Percentiles rank a stretch among this genome's conserved stretches.
Evolutionary conservation across 169 alveolate species (phyloP).

Genomic region (Plasmodium gallinaceum): DNA sequence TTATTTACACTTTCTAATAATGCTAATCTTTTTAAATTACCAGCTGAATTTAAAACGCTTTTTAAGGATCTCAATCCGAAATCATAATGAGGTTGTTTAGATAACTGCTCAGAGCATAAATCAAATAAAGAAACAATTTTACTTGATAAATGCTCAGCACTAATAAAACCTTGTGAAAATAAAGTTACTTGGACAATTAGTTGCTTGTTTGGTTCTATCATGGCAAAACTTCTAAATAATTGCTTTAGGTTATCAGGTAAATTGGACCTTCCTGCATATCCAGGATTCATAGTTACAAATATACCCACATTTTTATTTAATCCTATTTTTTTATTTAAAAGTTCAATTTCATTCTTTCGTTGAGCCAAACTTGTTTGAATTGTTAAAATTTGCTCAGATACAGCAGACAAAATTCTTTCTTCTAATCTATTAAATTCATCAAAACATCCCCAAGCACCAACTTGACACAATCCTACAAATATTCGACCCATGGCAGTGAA

Average conservation of each 20-base stretch:
- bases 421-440: constrained; percentile 98
- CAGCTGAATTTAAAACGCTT: constrained; percentile 95
- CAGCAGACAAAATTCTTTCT: constrained; percentile 97
- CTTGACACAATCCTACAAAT: constrained; percentile 95
- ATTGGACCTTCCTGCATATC: constrained; percentile 98
- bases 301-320: constrained; percentile 96
- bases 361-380: constrained; percentile 94
- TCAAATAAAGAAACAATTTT: constrained; percentile 96
- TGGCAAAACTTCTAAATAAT: constrained; percentile 94
- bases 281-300: constrained; percentile 99
- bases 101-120: constrained; percentile 93
- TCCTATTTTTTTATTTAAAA: constrained; percentile 89
- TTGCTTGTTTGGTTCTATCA: constrained; percentile 93
- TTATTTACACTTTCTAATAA: constrained; percentile 85
- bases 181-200: constrained; percentile 94
- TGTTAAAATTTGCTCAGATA: constrained; percentile 94
- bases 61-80: constrained; percentile 98
- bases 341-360: constrained; percentile 87
- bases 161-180: constrained; percentile 96
- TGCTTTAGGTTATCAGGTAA: constrained; percentile 97
- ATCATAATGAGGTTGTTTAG: constrained; percentile 97
- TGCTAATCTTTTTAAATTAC: constrained; percentile 93
- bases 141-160: constrained; percentile 95
- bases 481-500: constrained; percentile 97
- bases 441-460: constrained; percentile 99